Evolutionary conservation across 805 yeast genomes (phyloP), one percentile per base, ranked within the genome.

Genomic region (Ogataea paraovalis): DNA sequence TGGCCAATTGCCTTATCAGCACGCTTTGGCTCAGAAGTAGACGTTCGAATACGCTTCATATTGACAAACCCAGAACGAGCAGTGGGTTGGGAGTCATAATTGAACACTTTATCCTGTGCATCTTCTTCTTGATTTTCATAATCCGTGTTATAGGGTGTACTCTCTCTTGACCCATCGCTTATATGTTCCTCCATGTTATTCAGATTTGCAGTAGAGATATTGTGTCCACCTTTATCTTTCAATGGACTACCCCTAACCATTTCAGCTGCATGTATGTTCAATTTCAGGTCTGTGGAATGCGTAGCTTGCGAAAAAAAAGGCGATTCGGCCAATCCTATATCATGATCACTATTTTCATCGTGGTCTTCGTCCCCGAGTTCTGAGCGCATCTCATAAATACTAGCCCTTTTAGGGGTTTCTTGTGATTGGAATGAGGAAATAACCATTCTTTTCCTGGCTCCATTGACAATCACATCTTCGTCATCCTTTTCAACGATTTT

Each of bases 41-140:
- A n/a, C n/a, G n/a, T n/a, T n/a, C n/a, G n/a, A n/a, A n/a, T n/a
- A n/a, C 28, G 10, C 28, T 25, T 10, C 28, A 25, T 25, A 25
- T 25, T 25, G 10, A 25, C 28, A 10, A 25, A 25, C 28, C 10
- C 10, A 25, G 10, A 25, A 25, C 28, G n/a, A 25, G 10, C 28
- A 25, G 40, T 20, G 10, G 42, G 34, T 16, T 27, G 21, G 8
- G 30, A 40, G 22, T n/a, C 28, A 27, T 23, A 40, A 2, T 18
- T 16, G 13, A 28, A 27, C 9, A 16, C n/a, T 7, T 19, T n/a
- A 16, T 5, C 4, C 21, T 13, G n/a, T 3, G 5, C n/a, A 30
- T 28, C 23, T 6, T 16, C 30, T 5, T 3, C n/a, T 9, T 18
- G 32, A 39, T 70, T 55, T 42, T 71, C 78, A 23, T 69, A 71